Conservation (phyloP, 495 filamentous ascomycete genomes). For the Chaetomium cochliodes region DNA sequence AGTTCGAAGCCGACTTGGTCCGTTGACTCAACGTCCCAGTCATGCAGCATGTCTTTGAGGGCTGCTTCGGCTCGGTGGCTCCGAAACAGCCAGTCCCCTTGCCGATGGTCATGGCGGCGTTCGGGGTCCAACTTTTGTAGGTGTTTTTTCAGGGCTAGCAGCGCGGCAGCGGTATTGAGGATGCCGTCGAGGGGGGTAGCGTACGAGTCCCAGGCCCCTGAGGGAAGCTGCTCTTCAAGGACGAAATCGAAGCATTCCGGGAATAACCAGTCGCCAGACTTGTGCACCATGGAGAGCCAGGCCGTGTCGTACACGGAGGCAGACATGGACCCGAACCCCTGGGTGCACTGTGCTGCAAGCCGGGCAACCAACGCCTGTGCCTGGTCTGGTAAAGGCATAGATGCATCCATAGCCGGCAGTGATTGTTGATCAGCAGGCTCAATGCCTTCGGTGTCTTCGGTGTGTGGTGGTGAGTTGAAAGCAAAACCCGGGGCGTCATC, state of each 20-base stretch:
- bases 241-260: not conserved
- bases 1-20: not conserved
- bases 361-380: not conserved
- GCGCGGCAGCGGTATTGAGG: not conserved
- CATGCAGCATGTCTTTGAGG: not conserved
- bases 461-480: not conserved
- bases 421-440: not conserved
- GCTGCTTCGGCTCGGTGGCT: not conserved
- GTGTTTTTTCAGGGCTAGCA: not conserved
- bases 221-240: not conserved
- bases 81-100: not conserved
- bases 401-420: not conserved
- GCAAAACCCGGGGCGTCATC: not conserved
- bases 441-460: not conserved
- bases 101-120: not conserved
- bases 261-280: not conserved
- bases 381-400: not conserved
- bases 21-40: constrained; percentile 2
- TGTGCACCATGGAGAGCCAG: not conserved
- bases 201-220: not conserved
- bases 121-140: not conserved
- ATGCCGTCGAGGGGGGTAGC: not conserved
- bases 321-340: not conserved
- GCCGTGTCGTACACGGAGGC: not conserved
- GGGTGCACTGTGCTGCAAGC: not conserved